Conservation (phyloP, 345 rosid species). For the Eucalyptus pauciflora region DNA sequence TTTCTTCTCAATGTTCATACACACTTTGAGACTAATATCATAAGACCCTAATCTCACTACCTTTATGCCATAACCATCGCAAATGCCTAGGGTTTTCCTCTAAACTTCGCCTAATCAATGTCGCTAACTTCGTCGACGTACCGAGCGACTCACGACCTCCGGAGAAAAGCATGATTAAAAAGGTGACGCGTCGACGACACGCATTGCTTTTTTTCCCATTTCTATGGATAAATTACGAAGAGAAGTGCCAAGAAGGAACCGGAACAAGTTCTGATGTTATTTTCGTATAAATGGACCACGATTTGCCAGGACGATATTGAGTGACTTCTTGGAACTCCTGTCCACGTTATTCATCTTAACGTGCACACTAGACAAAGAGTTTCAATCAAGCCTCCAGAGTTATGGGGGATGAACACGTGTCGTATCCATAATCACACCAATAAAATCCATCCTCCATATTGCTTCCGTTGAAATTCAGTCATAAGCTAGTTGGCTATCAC, state of each 20-base stretch:
- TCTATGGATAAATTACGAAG: not conserved
- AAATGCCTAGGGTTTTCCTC: not conserved
- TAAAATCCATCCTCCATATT: not conserved
- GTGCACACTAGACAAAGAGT: not conserved
- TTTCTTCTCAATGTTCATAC: not conserved
- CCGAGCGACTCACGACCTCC: not conserved
- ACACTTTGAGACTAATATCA: not conserved
- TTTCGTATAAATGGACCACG: not conserved
- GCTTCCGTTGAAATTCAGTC: not conserved
- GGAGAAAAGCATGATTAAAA: too few species aligned
- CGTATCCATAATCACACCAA: not conserved
- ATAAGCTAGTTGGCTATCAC: not conserved
- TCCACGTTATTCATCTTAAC: not conserved
- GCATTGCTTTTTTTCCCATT: not conserved
- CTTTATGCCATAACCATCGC: not conserved
- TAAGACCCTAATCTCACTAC: not conserved
- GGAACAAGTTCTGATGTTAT: not conserved
- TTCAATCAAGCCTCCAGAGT: not conserved
- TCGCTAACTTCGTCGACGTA: not conserved
- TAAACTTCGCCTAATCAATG: not conserved
- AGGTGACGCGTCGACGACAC: not conserved
- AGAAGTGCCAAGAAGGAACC: not conserved
- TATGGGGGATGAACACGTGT: not conserved
- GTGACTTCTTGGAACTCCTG: not conserved
- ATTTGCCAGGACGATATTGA: not conserved